phyloP scores from a whole-genome alignment of 2,329 filamentous ascomycete genomes.

The Macrophomina phaseolina region DNA sequence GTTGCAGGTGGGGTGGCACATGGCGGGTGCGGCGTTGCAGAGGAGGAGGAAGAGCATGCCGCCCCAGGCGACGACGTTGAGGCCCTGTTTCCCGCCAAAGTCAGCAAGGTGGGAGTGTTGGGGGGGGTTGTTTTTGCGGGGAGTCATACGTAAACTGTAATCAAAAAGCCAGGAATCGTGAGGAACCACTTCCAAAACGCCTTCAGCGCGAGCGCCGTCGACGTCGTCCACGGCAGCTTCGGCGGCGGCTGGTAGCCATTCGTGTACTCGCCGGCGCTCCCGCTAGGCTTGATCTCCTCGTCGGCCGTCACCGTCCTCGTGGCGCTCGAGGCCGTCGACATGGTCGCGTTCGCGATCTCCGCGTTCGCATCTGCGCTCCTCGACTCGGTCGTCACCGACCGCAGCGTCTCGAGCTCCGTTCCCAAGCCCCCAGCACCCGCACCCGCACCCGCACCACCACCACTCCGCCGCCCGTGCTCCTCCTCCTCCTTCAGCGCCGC shows the following conservation, averaged over 20 bases:
- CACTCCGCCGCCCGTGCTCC: neutral
- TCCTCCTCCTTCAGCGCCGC: constrained; percentile 26
- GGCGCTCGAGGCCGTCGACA: constrained; percentile 1
- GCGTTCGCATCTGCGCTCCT: neutral
- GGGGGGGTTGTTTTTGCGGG: neutral
- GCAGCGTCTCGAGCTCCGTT: constrained; percentile 37
- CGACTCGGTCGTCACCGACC: constrained; percentile 36
- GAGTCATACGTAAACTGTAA: constrained; percentile 68
- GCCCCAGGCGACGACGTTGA: constrained; percentile 87
- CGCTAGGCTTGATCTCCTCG: constrained; percentile 28
- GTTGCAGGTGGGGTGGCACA: constrained; percentile 74
- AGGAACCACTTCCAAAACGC: constrained; percentile 75
- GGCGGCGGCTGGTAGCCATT: constrained; percentile 52
- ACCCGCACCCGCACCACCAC: constrained; percentile 8
- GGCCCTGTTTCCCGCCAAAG: constrained; percentile 47
- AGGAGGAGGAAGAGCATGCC: constrained; percentile 89
- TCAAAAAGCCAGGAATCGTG: constrained; percentile 76
- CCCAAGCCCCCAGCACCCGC: constrained; percentile 29
- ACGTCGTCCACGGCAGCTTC: constrained; percentile 60
- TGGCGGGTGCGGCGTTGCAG: constrained; percentile 73
- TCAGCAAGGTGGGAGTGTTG: neutral
- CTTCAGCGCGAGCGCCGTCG: constrained; percentile 62
- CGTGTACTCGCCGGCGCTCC: constrained; percentile 33
- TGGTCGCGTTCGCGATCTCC: neutral
- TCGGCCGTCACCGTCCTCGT: neutral